These are phyloP conservation scores for Pleurotus eryngii DNA, from an alignment of 768 basidiomycete species.

Conservation along the genomic window DNA sequence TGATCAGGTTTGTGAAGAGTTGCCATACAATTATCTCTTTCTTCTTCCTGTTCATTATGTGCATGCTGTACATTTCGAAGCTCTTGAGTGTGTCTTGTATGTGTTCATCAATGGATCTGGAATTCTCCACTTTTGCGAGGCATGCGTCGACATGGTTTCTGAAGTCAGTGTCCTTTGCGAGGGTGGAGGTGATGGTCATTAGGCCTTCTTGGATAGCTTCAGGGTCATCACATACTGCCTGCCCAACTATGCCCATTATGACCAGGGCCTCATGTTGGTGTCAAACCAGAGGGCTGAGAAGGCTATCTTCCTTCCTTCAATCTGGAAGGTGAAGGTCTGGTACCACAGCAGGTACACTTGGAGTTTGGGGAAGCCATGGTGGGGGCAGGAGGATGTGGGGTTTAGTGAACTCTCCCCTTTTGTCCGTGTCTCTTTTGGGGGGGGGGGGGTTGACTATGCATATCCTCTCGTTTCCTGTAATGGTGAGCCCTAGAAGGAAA, in stretches of 20 bases:
- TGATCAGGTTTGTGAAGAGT: not conserved
- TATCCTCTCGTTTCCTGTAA: not conserved
- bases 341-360: not conserved
- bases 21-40: not conserved
- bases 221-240: not conserved
- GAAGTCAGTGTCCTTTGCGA: no score
- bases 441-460: not conserved
- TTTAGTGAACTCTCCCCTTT: not conserved
- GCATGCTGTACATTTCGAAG: not conserved
- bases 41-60: not conserved
- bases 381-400: not conserved
- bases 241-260: not conserved
- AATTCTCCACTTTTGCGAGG: not conserved
- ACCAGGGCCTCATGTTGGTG: not conserved
- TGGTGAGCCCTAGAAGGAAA: not conserved
- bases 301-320: not conserved
- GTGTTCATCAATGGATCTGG: not conserved
- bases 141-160: not conserved
- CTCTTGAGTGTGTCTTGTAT: not conserved
- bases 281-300: not conserved
- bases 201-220: not conserved
- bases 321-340: not conserved
- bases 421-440: not conserved
- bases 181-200: not conserved
- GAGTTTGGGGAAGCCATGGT: not conserved